Base-by-base conservation (phyloP, 2,329 filamentous ascomycete genomes). In the Sporothrix curviconia region DNA sequence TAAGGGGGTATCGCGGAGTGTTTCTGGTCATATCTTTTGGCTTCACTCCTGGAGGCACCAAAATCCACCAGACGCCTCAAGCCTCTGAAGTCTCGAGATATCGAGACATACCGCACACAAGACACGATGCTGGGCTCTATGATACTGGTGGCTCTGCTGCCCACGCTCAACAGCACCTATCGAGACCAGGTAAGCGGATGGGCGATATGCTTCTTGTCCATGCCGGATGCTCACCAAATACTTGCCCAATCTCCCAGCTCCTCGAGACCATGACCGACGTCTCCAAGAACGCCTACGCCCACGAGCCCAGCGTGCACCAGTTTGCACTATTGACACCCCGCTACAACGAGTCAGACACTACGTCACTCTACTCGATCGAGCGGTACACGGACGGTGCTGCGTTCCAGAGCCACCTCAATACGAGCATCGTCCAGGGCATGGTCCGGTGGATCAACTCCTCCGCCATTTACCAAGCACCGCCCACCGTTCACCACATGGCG, bases 251-350 rank as follows among this genome's bases (percentile, higher is more conserved):
- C 14, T 6, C 8, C 14, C 6, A 56, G 55, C 55, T 57, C 15
- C 22, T 57, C 19, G 15, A 17, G 14, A 43, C 55, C 12, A 57
- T 57, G 55, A 53, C 47, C 30, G 53, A 39, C 6, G 39, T 57
- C 22, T 34, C 55, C 2, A 11, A 36, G 15, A 57, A 57, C 14
- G 55, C 55, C 12, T 57, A 17, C n/a, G 28, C 19, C 28, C 15
- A 57, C 30, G 55, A 57, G 15, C 39, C 47, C 14, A 47, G 55
- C 19, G 55, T 57, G n/a, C 47, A 28, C 37, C 47, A 57, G 32
- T 57, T 57, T 30, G 55, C 46, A 2, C 55, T 57, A 1, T 39
- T 57, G 24, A 30, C 43, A 5, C 55, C 55, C 11, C 39, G 46
- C 36, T 24, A 53, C 39, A 30, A 40, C 2, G 32, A 24, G 17